Evolutionary conservation across 2,329 filamentous ascomycete genomes (phyloP).

Genomic region (Phaeomoniella chlamydospora): DNA sequence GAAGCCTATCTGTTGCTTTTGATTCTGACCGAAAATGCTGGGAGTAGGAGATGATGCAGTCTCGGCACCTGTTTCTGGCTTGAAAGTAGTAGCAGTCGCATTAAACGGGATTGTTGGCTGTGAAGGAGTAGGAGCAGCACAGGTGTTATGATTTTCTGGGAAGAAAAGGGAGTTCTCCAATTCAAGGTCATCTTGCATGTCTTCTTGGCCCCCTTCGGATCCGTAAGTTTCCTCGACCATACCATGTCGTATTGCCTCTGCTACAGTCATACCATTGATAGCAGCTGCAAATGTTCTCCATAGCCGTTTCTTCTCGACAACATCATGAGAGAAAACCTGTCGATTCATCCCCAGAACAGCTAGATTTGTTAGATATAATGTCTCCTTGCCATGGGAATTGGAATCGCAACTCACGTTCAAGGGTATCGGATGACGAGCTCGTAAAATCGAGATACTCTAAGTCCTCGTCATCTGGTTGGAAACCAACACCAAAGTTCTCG

Average conservation of each 20-base stretch:
- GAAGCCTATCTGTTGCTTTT: neutral
- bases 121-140: slow-evolving; percentile 4
- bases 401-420: slow-evolving; percentile 25
- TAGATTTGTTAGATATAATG: slow-evolving; percentile 6
- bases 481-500: slow-evolving; percentile 35
- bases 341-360: slow-evolving; percentile 10
- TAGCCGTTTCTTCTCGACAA: slow-evolving; percentile 45
- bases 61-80: slow-evolving; percentile 3
- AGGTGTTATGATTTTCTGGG: slow-evolving; percentile 9
- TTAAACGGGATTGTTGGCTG: slow-evolving; percentile 1
- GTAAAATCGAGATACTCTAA: slow-evolving; percentile 34
- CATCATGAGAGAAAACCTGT: slow-evolving; percentile 36
- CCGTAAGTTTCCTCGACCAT: slow-evolving; percentile 28
- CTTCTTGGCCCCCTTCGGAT: slow-evolving; percentile 14
- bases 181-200: slow-evolving; percentile 20
- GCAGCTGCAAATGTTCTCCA: slow-evolving; percentile 40
- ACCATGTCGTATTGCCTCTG: slow-evolving; percentile 32
- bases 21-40: slow-evolving; percentile 1
- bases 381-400: slow-evolving; percentile 7
- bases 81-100: neutral
- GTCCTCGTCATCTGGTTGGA: slow-evolving; percentile 30
- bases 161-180: slow-evolving; percentile 12
- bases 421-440: slow-evolving; percentile 28
- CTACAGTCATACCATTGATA: slow-evolving; percentile 40
- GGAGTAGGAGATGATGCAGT: slow-evolving; percentile 2